Evolutionary conservation across 1,284 basidiomycete species (phyloP), one percentile per base, ranked within the genome.

Genomic region (Earliella scabrosa): DNA sequence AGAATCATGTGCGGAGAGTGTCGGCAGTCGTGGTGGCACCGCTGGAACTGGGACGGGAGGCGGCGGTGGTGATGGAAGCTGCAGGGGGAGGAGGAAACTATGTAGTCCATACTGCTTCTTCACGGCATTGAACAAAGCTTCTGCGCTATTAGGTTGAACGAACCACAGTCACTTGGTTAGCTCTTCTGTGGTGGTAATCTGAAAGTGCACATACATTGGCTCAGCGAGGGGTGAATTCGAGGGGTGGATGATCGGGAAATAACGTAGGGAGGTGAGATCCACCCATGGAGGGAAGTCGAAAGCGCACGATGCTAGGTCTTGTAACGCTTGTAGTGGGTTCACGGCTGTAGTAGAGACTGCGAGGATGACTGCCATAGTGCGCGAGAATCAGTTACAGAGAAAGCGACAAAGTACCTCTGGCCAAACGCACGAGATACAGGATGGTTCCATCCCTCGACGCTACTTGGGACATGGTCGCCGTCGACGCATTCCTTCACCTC

Each of bases 101-200:
- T 93, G 84, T 16, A 91, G 73, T 16, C 90, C 90, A 69, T 84
- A 89, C 68, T 92, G 90, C 67, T 90, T 92, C 79, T 88, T 93
- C 50, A 89, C 85, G 1, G 90, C 90, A 65, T 92, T 93, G 68
- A 85, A 87, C 13, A 93, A 76, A 4, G 90, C 88, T 36, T 77
- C 79, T 32, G 88, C 87, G 73, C 90, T 93, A 62, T 16, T 54
- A 13, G 50, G 31, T 5, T 24, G 35, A 48, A 54, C 2, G 14
- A 27, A 40, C n/a, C n/a, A n/a, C n/a, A n/a, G n/a, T n/a, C n/a
- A n/a, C n/a, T n/a, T n/a, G n/a, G n/a, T n/a, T n/a, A n/a, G n/a
- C n/a, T n/a, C n/a, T n/a, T n/a, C n/a, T n/a, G n/a, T n/a, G n/a
- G 4, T 31, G 31, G 3, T 27, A 39, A 4, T 20, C 24, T 21